These are phyloP conservation scores for Skeletonema tropicum DNA, from an alignment of 108 stramenopile species.

Conservation along the genomic window DNA sequence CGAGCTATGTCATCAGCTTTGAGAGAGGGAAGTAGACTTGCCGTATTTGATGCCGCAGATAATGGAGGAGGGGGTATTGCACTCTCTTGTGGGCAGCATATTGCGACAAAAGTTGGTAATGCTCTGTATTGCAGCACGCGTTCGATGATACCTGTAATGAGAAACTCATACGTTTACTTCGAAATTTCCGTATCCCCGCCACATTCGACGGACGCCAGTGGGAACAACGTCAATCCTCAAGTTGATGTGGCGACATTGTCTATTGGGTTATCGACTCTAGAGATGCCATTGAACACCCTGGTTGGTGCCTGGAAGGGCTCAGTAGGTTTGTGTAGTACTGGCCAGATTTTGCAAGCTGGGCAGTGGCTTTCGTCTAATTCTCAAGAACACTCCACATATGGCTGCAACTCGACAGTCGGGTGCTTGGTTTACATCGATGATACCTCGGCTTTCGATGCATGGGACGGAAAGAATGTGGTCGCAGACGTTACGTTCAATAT, in stretches of 20 bases:
- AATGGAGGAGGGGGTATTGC: conserved; percentile 66
- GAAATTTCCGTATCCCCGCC: conserved; percentile 86
- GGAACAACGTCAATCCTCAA: conserved; percentile 7
- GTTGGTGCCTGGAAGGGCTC: conserved; percentile 94
- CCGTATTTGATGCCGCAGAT: conserved; percentile 90
- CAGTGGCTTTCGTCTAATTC: conserved; percentile 81
- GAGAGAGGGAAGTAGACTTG: conserved; percentile 77
- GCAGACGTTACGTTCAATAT: conserved; percentile 91
- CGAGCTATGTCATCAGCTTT: conserved; percentile 87
- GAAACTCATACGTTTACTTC: conserved; percentile 94
- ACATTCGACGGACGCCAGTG: conserved; percentile 33
- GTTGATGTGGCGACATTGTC: conserved; percentile 66
- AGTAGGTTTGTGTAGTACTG: conserved; percentile 91
- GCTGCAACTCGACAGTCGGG: conserved; percentile 88
- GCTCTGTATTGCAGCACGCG: conserved; percentile 83
- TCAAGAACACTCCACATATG: conserved; percentile 60
- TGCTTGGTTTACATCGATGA: conserved; percentile 94
- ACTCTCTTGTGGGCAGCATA: conserved; percentile 89
- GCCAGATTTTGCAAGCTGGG: conserved; percentile 84
- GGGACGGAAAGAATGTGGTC: conserved; percentile 89
- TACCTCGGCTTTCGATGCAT: conserved; percentile 82
- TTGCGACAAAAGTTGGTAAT: conserved; percentile 91
- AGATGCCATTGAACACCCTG: conserved; percentile 95
- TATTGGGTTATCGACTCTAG: conserved; percentile 91
- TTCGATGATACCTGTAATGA: conserved; percentile 90